These are phyloP conservation scores for Coriaria nepalensis DNA, from an alignment of 306 rosid species.

Conservation along the genomic window DNA sequence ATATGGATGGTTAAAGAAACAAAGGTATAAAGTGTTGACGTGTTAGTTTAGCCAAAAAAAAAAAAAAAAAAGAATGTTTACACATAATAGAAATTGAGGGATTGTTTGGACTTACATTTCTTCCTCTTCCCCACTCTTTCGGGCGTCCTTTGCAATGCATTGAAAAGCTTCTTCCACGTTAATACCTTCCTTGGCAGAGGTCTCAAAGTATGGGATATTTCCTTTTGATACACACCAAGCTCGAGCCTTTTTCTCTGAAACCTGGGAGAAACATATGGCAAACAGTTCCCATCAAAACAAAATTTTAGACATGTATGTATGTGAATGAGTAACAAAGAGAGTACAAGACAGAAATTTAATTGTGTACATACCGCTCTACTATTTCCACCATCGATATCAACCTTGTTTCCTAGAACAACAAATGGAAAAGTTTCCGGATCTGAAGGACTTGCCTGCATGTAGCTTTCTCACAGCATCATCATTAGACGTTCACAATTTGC, in stretches of 20 bases:
- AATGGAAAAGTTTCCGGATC: slow-evolving; percentile 95
- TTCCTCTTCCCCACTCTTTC: slow-evolving; percentile 84
- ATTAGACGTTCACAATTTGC: neutral
- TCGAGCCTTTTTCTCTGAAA: slow-evolving; percentile 78
- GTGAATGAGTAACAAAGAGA: neutral
- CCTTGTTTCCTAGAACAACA: slow-evolving; percentile 86
- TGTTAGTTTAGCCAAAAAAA: too few species aligned
- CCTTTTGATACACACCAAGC: slow-evolving; percentile 98
- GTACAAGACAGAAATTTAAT: neutral
- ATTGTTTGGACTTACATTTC: slow-evolving; percentile 54
- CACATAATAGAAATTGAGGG: too few species aligned
- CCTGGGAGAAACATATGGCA: slow-evolving; percentile 26
- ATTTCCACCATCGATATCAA: slow-evolving; percentile 85
- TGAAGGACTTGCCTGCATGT: slow-evolving; percentile 78
- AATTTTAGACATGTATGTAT: neutral
- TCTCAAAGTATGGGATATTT: slow-evolving; percentile 89
- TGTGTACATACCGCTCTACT: slow-evolving; percentile 65
- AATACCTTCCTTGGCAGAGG: slow-evolving; percentile 89
- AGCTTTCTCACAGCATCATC: slow-evolving; percentile 14
- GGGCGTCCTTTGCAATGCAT: slow-evolving; percentile 79
- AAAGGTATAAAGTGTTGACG: too few species aligned
- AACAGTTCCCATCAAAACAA: neutral
- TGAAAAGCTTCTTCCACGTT: slow-evolving; percentile 96
- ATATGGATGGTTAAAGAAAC: too few species aligned
- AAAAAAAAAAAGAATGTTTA: too few species aligned